Percentiles rank a stretch among this genome's conserved stretches.
Evolutionary conservation across 768 basidiomycete species (phyloP).

Genomic region (Pulveroboletus sp.): DNA sequence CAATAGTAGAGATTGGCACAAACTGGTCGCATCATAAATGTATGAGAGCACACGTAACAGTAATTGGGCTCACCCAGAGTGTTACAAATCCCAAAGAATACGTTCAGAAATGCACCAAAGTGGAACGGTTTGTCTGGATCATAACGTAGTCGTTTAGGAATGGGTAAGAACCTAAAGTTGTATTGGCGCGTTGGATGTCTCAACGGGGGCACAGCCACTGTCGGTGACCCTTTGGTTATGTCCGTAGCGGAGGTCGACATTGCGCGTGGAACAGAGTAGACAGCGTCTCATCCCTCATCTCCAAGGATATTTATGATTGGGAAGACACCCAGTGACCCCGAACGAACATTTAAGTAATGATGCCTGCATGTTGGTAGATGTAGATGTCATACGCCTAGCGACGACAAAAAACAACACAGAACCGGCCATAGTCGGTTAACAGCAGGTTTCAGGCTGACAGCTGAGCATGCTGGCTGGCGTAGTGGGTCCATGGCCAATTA

Average conservation of each 20-base stretch:
- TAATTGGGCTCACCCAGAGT: conserved; percentile 32
- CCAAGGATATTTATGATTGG: background rate
- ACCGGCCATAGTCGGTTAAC: background rate
- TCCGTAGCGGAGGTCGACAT: background rate
- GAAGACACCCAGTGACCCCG: background rate
- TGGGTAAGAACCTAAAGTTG: conserved; percentile 59
- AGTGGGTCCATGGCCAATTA: background rate
- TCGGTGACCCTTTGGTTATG: background rate
- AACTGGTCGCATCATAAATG: background rate
- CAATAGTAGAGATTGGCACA: conserved; percentile 78
- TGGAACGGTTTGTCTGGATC: conserved; percentile 44
- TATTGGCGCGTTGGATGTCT: background rate
- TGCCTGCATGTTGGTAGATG: background rate
- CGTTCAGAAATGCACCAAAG: conserved; percentile 47
- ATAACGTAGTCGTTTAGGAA: conserved; percentile 50
- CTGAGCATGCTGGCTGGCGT: background rate
- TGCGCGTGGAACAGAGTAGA: background rate
- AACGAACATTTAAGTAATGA: background rate
- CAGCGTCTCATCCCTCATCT: background rate
- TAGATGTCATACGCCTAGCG: background rate
- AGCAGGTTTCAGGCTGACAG: background rate
- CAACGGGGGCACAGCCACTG: background rate
- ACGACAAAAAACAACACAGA: background rate
- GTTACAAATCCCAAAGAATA: conserved; percentile 57
- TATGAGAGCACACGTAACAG: background rate